Evolutionary conservation across 768 basidiomycete species (phyloP), one percentile per base, ranked within the genome.

Genomic region (Lentinula edodes): DNA sequence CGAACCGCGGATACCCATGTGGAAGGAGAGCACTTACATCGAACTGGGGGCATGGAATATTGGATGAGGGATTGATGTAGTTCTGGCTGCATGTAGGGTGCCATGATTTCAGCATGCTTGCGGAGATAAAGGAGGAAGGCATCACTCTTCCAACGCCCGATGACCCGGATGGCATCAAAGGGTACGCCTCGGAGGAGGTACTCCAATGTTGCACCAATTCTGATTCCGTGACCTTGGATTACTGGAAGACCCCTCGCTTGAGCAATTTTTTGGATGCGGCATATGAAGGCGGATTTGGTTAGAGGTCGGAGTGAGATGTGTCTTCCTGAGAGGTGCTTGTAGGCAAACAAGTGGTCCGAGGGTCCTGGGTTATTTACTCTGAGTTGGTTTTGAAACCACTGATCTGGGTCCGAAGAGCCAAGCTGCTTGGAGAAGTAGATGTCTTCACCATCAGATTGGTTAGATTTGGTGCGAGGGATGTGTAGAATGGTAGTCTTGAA

Each of bases 361-460:
- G 45, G 54, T 0, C 66, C 62, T 0, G 74, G 72, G 3, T 61
- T 42, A 61, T 23, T 23, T 2, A 23, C 23, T 78, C 78, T 34
- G 77, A 51, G 0, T 1, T 32, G 35, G 75, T 38, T 38, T 77
- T 74, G 45, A 69, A 69, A 0, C n/a, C 23, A 0, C 75, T 53
- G 0, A 70, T 54, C 35, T 0, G 75, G 76, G 52, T 78, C 74
- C 0, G 68, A 51, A 0, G 45, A 9, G 1, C 68, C 69, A 0
- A 62, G 5, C 51, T 79, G 77, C 7, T 42, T 28, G 1, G 75
- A 70, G 62, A 74, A 74, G 52, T 63, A 69, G 2, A 77, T 60
- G 12, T 75, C 73, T 38, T 79, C 73, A 0, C 75, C 75, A 0
- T 58, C 41, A 0, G 38, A 41, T 0, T 67, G 34, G 0, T 56